Conservation (phyloP, 2,329 filamentous ascomycete genomes). For the Daldinia sp. region DNA sequence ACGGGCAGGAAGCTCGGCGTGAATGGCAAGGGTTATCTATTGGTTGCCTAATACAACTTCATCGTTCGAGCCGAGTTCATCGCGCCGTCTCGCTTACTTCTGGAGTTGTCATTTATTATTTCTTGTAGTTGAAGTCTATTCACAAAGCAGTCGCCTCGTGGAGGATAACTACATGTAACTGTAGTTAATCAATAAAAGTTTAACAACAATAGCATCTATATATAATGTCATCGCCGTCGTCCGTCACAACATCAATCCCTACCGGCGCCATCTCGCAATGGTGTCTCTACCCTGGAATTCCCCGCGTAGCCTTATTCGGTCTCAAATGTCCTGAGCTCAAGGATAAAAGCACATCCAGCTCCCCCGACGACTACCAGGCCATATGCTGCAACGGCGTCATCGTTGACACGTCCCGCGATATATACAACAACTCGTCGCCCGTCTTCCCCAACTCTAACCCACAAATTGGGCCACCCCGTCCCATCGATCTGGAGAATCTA, state of each 20-base stretch:
- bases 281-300: constrained; percentile 12
- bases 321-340: background rate
- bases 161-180: too few species aligned
- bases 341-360: background rate
- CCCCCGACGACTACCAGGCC: constrained; percentile 13
- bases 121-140: background rate
- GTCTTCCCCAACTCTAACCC: constrained; percentile 1
- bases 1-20: background rate
- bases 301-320: constrained; percentile 18
- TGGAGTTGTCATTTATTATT: background rate
- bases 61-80: background rate
- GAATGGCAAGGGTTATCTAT: background rate
- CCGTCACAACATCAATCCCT: constrained; percentile 30
- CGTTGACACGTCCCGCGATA: constrained; percentile 27
- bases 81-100: background rate
- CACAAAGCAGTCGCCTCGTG: too few species aligned
- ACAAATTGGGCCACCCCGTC: background rate
- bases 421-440: constrained; percentile 17
- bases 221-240: constrained; percentile 20
- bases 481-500: constrained; percentile 19
- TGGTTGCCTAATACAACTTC: constrained; percentile 9
- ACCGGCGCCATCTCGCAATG: constrained; percentile 28
- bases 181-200: background rate
- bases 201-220: background rate
- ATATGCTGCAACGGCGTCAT: constrained; percentile 39